Evolutionary conservation across 2,329 filamentous ascomycete species (phyloP).

Genomic region (Ramularia endophylla): DNA sequence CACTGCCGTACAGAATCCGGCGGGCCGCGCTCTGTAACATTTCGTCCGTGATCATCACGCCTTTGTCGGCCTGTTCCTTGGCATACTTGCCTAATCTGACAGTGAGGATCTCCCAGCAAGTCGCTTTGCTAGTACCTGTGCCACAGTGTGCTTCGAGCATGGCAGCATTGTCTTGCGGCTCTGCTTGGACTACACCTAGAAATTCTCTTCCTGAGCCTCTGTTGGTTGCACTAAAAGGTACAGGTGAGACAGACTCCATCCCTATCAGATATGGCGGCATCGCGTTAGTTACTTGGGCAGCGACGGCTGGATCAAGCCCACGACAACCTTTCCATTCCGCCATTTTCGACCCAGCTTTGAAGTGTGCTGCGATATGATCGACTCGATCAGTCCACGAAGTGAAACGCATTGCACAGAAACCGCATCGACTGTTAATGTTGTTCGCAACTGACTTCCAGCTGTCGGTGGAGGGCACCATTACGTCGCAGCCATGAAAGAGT

Average conservation of each 20-base stretch:
- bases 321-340: conserved; percentile 51
- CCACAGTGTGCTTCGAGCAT: neutral
- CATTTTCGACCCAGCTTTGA: conserved; percentile 49
- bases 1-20: conserved; percentile 43
- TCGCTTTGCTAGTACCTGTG: conserved; percentile 22
- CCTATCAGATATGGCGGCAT: conserved; percentile 50
- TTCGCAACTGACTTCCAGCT: conserved; percentile 55
- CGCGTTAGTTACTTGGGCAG: conserved; percentile 44
- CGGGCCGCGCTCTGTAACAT: conserved; percentile 45
- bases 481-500: conserved; percentile 55
- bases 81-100: conserved; percentile 42
- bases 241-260: conserved; percentile 40
- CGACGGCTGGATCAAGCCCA: conserved; percentile 45
- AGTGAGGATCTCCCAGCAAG: conserved; percentile 47
- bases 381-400: conserved; percentile 46
- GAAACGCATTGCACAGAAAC: conserved; percentile 47
- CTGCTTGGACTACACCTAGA: too few relatives aligned
- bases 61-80: conserved; percentile 33
- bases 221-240: conserved; percentile 43
- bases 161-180: neutral
- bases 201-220: conserved; percentile 17
- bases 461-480: conserved; percentile 56
- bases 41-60: conserved; percentile 42
- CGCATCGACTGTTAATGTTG: conserved; percentile 50
- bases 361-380: conserved; percentile 51